Conservation (phyloP, 768 basidiomycete genomes). For the Daedaleopsis nitida region DNA sequence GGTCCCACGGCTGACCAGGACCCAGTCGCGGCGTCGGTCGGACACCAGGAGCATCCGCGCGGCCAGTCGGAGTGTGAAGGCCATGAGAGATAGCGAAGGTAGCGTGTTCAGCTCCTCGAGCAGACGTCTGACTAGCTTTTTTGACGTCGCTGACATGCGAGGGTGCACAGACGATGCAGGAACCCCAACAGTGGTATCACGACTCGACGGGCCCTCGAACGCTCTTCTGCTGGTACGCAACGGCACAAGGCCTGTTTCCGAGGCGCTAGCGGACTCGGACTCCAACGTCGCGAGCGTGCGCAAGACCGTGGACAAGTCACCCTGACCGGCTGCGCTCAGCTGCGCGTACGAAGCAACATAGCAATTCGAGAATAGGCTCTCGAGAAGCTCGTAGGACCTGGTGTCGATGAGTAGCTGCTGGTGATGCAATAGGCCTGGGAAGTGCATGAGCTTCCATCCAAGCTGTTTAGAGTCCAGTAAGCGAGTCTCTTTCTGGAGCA, state of each 20-base stretch:
- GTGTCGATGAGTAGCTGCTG: constrained; percentile 1
- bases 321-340: neutral
- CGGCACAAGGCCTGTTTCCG: too few species aligned
- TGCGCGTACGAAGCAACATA: neutral
- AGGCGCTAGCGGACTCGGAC: neutral
- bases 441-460: neutral
- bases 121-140: neutral
- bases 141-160: neutral
- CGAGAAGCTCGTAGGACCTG: neutral
- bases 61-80: neutral
- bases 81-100: neutral
- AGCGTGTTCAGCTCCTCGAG: neutral
- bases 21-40: neutral
- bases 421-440: neutral
- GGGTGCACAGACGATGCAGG: neutral
- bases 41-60: neutral
- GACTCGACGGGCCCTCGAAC: too few species aligned
- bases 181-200: too few species aligned
- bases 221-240: too few species aligned
- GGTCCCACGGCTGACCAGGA: neutral
- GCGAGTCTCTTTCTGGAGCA: neutral
- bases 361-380: neutral
- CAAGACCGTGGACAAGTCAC: neutral
- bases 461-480: neutral
- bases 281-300: neutral